These are phyloP conservation scores for Pichia thaimueangensis DNA, from an alignment of 805 yeast genomes.

Conservation along the genomic window DNA sequence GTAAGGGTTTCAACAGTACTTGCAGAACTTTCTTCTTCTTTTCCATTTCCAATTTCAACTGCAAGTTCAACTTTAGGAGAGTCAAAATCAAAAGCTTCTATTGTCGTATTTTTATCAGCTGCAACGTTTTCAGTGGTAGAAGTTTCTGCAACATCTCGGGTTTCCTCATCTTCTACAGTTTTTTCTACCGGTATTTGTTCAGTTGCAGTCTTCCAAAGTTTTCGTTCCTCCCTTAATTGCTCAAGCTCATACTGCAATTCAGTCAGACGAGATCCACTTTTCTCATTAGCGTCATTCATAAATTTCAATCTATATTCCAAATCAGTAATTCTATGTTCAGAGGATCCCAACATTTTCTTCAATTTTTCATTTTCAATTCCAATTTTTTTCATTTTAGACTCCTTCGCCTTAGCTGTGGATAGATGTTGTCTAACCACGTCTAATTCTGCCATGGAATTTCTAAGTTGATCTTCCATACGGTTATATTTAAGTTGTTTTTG, in stretches of 20 bases:
- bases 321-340: constrained; percentile 2
- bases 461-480: constrained; percentile 19
- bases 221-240: not conserved
- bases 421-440: constrained; percentile 18
- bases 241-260: constrained; percentile 1
- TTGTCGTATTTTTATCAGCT: too few relatives aligned
- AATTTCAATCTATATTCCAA: constrained; percentile 1
- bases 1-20: not conserved
- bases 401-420: constrained; percentile 16
- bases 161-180: too few relatives aligned
- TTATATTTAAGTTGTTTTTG: constrained; percentile 4
- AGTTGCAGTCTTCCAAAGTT: not conserved
- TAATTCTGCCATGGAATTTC: constrained; percentile 18
- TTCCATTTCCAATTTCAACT: too few relatives aligned
- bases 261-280: not conserved
- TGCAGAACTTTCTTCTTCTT: not conserved
- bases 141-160: too few relatives aligned
- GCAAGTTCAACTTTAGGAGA: too few relatives aligned
- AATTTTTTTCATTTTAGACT: constrained; percentile 11
- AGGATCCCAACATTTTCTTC: not conserved
- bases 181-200: too few relatives aligned
- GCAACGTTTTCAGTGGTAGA: too few relatives aligned
- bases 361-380: constrained; percentile 13
- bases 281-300: not conserved
- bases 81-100: too few relatives aligned